Percentiles rank a stretch among this genome's conserved stretches.
Conservation (phyloP, 108 stramenopile species). For the Pseudonitzschia delicatissima region DNA sequence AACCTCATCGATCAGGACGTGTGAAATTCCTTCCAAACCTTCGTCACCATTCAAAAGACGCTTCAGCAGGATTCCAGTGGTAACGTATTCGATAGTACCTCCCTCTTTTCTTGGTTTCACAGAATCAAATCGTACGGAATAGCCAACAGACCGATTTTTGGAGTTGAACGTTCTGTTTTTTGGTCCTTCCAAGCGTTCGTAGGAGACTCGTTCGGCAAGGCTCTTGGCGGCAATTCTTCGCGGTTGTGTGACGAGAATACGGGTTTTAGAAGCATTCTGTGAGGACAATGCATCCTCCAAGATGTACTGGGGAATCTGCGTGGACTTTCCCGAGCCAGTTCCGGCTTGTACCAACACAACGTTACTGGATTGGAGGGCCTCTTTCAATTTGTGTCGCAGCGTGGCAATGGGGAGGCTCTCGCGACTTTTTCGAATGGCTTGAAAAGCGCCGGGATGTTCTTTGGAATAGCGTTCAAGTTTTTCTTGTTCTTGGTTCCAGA, state of each 20-base stretch:
- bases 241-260: conserved; percentile 89
- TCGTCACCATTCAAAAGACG: conserved; percentile 34
- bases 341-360: conserved; percentile 69
- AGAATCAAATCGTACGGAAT: conserved; percentile 62
- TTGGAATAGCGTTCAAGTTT: background rate
- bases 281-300: conserved; percentile 48
- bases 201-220: conserved; percentile 85
- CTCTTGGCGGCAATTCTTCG: conserved; percentile 84
- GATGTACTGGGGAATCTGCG: conserved; percentile 86
- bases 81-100: conserved; percentile 68
- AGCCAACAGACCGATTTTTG: conserved; percentile 48
- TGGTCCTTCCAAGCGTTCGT: conserved; percentile 51
- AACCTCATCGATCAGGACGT: conserved; percentile 96
- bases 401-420: background rate
- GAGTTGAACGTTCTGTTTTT: conserved; percentile 36
- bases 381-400: background rate
- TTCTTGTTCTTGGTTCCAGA: background rate
- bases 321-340: conserved; percentile 81
- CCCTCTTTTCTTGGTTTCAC: conserved; percentile 19
- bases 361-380: conserved; percentile 5
- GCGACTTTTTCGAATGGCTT: background rate
- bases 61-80: conserved; percentile 81
- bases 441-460: background rate
- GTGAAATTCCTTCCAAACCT: conserved; percentile 37
- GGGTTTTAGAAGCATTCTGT: conserved; percentile 9